phyloP scores from a whole-genome alignment of 768 basidiomycete species.

The Collybia mongolica region DNA sequence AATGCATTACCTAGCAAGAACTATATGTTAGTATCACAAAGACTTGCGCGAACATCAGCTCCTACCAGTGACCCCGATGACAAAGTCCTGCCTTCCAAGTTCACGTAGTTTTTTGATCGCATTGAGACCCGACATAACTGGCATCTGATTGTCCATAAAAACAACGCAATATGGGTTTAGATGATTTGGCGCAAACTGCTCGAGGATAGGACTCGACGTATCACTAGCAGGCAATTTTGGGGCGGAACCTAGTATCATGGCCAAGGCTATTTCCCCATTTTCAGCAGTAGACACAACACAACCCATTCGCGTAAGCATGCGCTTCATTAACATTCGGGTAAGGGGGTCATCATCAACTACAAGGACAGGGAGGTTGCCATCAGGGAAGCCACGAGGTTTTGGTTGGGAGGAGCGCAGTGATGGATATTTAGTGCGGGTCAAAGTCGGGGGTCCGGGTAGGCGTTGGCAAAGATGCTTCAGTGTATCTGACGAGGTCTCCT shows the following conservation, averaged over 20 bases:
- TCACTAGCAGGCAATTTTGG: conserved; percentile 2
- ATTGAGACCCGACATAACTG: conserved; percentile 59
- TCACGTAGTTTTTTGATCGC: conserved; percentile 49
- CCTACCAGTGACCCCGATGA: conserved; percentile 60
- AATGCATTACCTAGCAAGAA: conserved; percentile 41
- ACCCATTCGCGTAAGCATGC: conserved; percentile 62
- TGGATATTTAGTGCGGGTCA: not conserved
- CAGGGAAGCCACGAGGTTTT: not conserved
- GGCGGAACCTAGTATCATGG: conserved; percentile 43
- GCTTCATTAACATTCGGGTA: conserved; percentile 63
- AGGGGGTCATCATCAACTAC: conserved; percentile 69
- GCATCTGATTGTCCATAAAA: conserved; percentile 60
- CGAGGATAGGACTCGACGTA: conserved; percentile 21
- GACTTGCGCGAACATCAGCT: not conserved
- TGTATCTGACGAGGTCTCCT: not conserved
- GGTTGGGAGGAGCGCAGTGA: conserved; percentile 3
- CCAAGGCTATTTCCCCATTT: conserved; percentile 62
- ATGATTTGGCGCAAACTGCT: not conserved
- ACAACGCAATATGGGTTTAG: conserved; percentile 17
- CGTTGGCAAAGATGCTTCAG: not conserved
- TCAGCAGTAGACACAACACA: conserved; percentile 62
- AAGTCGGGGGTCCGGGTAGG: not conserved
- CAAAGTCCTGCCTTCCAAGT: conserved; percentile 55
- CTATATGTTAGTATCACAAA: not conserved
- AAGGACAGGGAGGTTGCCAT: conserved; percentile 39